Conservation (phyloP, 2,329 filamentous ascomycete species). For the Colletotrichum lupini region DNA sequence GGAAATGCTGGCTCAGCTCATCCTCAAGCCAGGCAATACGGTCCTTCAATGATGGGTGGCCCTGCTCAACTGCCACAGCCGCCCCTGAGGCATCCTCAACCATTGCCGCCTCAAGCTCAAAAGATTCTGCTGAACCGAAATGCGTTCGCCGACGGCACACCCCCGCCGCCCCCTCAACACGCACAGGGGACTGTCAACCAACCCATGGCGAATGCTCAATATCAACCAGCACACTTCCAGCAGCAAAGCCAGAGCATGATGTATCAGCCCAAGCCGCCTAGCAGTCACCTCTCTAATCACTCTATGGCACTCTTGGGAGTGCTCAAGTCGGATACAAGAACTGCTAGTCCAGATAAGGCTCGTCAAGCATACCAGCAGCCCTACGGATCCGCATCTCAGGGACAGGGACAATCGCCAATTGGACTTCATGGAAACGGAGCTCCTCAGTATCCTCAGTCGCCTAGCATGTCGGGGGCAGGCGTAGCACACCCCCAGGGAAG, state of each 20-base stretch:
- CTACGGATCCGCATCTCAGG: neutral
- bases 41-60: neutral
- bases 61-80: constrained; percentile 28
- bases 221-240: constrained; percentile 11
- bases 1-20: neutral
- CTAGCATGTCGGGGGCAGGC: neutral
- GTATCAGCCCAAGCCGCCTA: constrained; percentile 34
- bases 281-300: constrained; percentile 45
- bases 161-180: constrained; percentile 33
- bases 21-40: constrained; percentile 8
- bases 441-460: neutral
- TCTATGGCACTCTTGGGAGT: constrained; percentile 51
- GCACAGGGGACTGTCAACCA: constrained; percentile 19
- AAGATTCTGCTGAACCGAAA: constrained; percentile 37
- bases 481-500: neutral
- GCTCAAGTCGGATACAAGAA: constrained; percentile 47
- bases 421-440: neutral
- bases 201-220: constrained; percentile 6
- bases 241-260: constrained; percentile 34
- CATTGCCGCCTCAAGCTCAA: constrained; percentile 66
- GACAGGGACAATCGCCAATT: neutral
- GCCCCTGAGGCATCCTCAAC: constrained; percentile 54
- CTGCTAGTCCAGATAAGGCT: neutral
- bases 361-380: neutral
- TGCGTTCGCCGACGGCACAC: constrained; percentile 30